Percentiles rank a stretch among this genome's conserved stretches.
Conservation (phyloP, 192 early-diverging fungal species). For the Lobosporangium transversale region DNA sequence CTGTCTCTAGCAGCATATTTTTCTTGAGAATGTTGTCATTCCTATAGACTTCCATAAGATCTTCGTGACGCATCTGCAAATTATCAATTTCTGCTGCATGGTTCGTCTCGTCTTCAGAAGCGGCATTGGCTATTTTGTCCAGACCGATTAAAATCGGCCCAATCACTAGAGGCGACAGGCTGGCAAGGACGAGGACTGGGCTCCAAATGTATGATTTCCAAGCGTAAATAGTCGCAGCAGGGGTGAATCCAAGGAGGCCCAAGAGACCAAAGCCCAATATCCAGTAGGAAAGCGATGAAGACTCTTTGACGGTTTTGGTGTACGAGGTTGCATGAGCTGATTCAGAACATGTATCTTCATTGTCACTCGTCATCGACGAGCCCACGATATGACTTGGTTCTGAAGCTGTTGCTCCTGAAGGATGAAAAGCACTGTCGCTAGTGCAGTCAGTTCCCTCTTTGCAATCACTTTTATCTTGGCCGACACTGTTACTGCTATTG, state of each 20-base stretch:
- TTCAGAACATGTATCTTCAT: too few relatives aligned
- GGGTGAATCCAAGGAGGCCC: conserved; percentile 14
- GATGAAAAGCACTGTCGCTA: not conserved
- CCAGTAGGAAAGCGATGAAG: conserved; percentile 17
- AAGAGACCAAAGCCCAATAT: conserved; percentile 35
- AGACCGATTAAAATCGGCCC: conserved; percentile 17
- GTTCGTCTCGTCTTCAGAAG: conserved; percentile 11
- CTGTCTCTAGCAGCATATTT: conserved; percentile 46
- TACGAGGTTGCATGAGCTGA: too few relatives aligned
- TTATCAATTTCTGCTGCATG: conserved; percentile 20
- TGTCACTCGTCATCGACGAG: not conserved
- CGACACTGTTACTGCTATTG: not conserved
- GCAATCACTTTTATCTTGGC: not conserved
- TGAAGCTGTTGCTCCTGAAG: conserved; percentile 11
- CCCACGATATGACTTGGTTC: not conserved
- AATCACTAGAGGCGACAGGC: conserved; percentile 23
- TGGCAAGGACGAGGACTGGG: conserved; percentile 18
- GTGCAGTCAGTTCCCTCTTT: not conserved
- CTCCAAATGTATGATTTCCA: conserved; percentile 5
- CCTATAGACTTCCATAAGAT: conserved; percentile 21
- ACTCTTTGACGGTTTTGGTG: not conserved
- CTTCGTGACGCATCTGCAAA: conserved; percentile 27
- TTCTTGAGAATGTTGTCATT: conserved; percentile 34
- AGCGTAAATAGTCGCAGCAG: not conserved
- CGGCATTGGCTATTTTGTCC: conserved; percentile 19